These are phyloP conservation scores for Pezicula neosporulosa DNA, from an alignment of 2,329 filamentous ascomycete species.

Conservation along the genomic window DNA sequence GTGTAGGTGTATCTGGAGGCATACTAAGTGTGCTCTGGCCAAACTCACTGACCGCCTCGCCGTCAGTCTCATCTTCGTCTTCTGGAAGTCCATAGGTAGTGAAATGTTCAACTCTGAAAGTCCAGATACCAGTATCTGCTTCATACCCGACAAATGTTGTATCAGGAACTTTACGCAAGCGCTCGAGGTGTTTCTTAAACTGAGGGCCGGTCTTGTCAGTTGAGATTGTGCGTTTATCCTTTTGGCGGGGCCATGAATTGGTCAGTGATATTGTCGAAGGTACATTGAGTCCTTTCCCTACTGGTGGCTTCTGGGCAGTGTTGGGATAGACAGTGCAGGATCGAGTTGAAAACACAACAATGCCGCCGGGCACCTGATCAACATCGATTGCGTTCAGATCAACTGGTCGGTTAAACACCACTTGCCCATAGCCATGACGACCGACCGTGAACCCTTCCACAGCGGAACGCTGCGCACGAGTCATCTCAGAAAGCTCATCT, in stretches of 20 bases:
- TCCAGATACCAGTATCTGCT: slow-evolving; percentile 77
- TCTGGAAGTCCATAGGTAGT: slow-evolving; percentile 91
- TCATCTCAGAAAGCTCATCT: slow-evolving; percentile 75
- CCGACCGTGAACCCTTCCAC: slow-evolving; percentile 78
- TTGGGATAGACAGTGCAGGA: slow-evolving; percentile 83
- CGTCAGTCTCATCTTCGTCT: slow-evolving; percentile 55
- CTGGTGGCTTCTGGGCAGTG: slow-evolving; percentile 71
- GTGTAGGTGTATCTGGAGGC: slow-evolving; percentile 39
- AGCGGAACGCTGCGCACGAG: slow-evolving; percentile 71
- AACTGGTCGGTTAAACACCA: slow-evolving; percentile 77
- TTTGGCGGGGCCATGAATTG: slow-evolving; percentile 85
- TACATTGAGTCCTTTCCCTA: slow-evolving; percentile 88
- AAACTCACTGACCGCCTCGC: slow-evolving; percentile 39
- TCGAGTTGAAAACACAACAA: slow-evolving; percentile 74
- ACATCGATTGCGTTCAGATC: slow-evolving; percentile 78
- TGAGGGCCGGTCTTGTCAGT: slow-evolving; percentile 59
- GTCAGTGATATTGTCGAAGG: slow-evolving; percentile 84
- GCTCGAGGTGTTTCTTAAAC: slow-evolving; percentile 77
- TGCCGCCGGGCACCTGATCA: slow-evolving; percentile 72
- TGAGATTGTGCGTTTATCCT: slow-evolving; percentile 52
- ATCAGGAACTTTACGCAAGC: slow-evolving; percentile 73
- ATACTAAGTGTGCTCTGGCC: slow-evolving; percentile 47
- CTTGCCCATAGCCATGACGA: slow-evolving; percentile 74
- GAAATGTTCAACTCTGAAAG: slow-evolving; percentile 92
- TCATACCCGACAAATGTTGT: slow-evolving; percentile 84